These are phyloP conservation scores for Castanospermum australe DNA, from an alignment of 306 rosid species.

Conservation along the genomic window DNA sequence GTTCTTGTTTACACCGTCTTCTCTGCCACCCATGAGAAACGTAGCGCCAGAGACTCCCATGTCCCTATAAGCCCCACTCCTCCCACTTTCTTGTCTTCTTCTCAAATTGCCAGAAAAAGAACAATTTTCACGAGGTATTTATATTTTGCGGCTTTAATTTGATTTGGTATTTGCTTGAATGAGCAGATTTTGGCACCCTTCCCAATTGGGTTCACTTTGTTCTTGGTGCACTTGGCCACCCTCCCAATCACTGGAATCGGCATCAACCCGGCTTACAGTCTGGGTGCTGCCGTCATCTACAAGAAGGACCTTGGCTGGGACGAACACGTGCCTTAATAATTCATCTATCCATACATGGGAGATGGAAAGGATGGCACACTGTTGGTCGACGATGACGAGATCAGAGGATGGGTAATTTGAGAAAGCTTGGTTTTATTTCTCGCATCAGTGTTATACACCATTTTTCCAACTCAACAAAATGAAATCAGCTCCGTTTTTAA, in stretches of 20 bases:
- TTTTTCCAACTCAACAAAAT: too few species aligned
- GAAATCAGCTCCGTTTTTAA: too few species aligned
- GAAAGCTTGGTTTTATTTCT: too few species aligned
- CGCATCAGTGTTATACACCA: too few species aligned
- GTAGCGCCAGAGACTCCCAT: conserved; percentile 23
- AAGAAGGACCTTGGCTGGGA: conserved; percentile 23
- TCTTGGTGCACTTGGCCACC: conserved; percentile 24
- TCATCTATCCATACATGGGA: too few species aligned
- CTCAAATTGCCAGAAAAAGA: background rate
- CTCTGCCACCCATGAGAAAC: conserved; percentile 24
- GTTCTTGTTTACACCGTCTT: conserved; percentile 24
- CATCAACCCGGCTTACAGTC: conserved; percentile 19
- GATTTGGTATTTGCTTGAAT: background rate
- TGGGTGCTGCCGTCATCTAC: conserved; percentile 27
- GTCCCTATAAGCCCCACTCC: conserved; percentile 9
- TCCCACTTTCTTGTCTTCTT: background rate
- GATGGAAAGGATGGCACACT: too few species aligned
- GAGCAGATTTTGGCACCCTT: conserved; percentile 21
- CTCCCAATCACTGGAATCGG: conserved; percentile 24
- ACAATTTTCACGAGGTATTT: background rate
- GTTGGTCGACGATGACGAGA: too few species aligned
- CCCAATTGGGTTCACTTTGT: conserved; percentile 22
- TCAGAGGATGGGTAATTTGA: too few species aligned
- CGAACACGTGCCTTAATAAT: background rate
- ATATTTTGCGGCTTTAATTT: background rate